phyloP scores from a whole-genome alignment of 2,329 filamentous ascomycete genomes.

The Ophiognomonia clavigignenti-juglandacearum region DNA sequence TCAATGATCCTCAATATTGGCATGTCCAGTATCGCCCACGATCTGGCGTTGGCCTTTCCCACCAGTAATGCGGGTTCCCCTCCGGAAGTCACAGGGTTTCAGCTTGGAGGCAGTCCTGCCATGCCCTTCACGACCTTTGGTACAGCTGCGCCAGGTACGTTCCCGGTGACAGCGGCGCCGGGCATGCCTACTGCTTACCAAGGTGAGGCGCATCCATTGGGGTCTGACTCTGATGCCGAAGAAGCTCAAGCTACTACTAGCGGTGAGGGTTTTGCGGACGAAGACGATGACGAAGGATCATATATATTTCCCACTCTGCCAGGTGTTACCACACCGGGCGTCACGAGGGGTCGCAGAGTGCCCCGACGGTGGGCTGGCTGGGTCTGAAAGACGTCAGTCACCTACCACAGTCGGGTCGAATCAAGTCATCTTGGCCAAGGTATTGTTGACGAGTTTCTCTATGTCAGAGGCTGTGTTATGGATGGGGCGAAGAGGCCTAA shows the following conservation, averaged over 20 bases:
- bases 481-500: not conserved
- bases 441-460: not conserved
- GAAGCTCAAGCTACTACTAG: too few relatives aligned
- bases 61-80: not conserved
- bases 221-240: not conserved
- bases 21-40: conserved; percentile 6
- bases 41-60: not conserved
- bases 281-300: not conserved
- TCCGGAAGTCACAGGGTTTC: not conserved
- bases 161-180: not conserved
- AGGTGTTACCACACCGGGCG: not conserved
- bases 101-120: not conserved
- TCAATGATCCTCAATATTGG: conserved; percentile 3
- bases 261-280: not conserved
- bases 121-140: not conserved
- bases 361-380: conserved; percentile 1
- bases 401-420: not conserved
- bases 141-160: not conserved
- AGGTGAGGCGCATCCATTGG: not conserved
- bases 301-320: not conserved
- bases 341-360: not conserved
- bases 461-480: not conserved
- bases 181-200: not conserved
- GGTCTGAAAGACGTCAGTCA: not conserved
- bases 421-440: not conserved